phyloP scores from a whole-genome alignment of 2,329 filamentous ascomycete genomes.

The Nemania sp. region DNA sequence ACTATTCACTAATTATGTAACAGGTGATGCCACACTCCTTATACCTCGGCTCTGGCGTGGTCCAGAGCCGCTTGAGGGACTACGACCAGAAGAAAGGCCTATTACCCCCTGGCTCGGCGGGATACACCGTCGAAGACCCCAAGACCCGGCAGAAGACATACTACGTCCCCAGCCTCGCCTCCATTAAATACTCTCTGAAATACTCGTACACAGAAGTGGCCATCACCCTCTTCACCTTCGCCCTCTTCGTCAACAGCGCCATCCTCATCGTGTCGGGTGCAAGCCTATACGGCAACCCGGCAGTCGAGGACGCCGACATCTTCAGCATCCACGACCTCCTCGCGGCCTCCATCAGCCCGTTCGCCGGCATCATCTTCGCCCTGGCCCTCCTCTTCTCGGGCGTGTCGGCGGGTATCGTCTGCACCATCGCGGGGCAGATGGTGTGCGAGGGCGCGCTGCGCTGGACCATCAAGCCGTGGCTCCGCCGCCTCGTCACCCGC shows the following conservation, averaged over 20 bases:
- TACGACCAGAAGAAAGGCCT: conserved; percentile 71
- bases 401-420: conserved; percentile 85
- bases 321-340: conserved; percentile 86
- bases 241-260: conserved; percentile 84
- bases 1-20: conserved; percentile 29
- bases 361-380: conserved; percentile 85
- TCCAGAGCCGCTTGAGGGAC: conserved; percentile 73
- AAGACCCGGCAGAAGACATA: conserved; percentile 59
- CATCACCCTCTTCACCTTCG: conserved; percentile 82
- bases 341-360: conserved; percentile 74
- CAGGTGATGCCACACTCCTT: conserved; percentile 60
- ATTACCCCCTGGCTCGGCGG: conserved; percentile 52
- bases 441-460: conserved; percentile 84
- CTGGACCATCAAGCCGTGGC: conserved; percentile 81
- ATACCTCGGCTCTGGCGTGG: conserved; percentile 76
- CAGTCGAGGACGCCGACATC: conserved; percentile 77
- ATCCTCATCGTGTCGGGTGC: conserved; percentile 87
- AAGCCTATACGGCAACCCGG: conserved; percentile 73
- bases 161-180: conserved; percentile 77
- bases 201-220: conserved; percentile 78
- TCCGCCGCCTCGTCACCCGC: conserved; percentile 81
- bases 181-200: conserved; percentile 79
- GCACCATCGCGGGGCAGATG: conserved; percentile 91
- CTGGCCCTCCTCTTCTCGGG: conserved; percentile 84
- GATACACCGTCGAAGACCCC: conserved; percentile 43